phyloP scores from a whole-genome alignment of 805 yeast species.

The Ogataea zsoltii region DNA sequence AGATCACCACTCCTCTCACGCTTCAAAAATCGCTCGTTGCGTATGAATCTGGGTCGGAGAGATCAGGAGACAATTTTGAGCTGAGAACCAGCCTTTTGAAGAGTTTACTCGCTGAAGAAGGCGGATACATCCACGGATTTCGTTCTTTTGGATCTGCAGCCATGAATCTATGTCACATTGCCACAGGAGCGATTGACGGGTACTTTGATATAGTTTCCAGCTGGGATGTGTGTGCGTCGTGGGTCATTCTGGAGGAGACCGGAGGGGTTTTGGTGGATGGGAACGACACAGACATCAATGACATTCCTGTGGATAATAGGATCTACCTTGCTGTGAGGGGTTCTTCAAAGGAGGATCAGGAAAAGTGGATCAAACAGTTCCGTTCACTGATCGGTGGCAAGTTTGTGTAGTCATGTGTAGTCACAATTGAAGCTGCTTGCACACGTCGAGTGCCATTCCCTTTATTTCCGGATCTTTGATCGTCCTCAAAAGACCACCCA shows the following conservation, averaged over 20 bases:
- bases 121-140: constrained; percentile 62
- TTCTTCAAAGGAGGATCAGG: constrained; percentile 18
- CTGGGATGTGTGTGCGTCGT: constrained; percentile 73
- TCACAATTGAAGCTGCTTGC: constrained; percentile 10
- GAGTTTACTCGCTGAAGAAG: constrained; percentile 44
- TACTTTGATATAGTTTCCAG: constrained; percentile 65
- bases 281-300: constrained; percentile 46
- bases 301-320: constrained; percentile 41
- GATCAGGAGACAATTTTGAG: constrained; percentile 51
- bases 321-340: constrained; percentile 20
- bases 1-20: constrained; percentile 37
- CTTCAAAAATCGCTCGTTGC: constrained; percentile 57
- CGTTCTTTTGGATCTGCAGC: constrained; percentile 67
- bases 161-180: constrained; percentile 57
- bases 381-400: constrained; percentile 11
- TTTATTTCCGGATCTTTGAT: constrained; percentile 12
- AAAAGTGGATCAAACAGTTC: constrained; percentile 17
- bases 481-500: constrained; percentile 4
- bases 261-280: constrained; percentile 62
- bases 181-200: constrained; percentile 57
- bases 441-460: constrained; percentile 13
- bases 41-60: constrained; percentile 62
- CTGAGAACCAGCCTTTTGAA: constrained; percentile 50
- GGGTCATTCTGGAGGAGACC: constrained; percentile 59
- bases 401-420: background rate